phyloP scores from a whole-genome alignment of 148 eudicot species.

The Pouteria glomerata region DNA sequence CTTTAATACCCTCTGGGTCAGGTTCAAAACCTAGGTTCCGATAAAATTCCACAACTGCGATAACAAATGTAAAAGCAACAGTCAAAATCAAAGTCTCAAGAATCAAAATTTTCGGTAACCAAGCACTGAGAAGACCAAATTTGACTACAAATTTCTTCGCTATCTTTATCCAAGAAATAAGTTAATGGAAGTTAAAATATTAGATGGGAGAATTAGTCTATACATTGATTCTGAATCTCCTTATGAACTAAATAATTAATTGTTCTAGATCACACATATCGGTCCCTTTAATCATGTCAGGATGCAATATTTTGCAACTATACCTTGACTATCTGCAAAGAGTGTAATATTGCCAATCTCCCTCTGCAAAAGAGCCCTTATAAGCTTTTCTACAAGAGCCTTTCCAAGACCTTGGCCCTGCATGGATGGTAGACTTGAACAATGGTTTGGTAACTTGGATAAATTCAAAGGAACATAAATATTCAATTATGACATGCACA shows the following conservation, averaged over 20 bases:
- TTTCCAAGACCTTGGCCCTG: slow-evolving; percentile 98
- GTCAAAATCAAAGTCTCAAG: not conserved
- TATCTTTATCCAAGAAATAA: too few relatives aligned
- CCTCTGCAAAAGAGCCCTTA: slow-evolving; percentile 85
- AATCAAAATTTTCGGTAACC: not conserved
- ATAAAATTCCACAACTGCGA: slow-evolving; percentile 93
- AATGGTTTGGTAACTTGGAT: not conserved
- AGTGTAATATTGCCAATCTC: slow-evolving; percentile 93
- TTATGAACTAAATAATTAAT: not conserved
- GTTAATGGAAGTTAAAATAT: not conserved
- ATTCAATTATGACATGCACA: not conserved
- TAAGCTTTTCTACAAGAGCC: slow-evolving; percentile 87
- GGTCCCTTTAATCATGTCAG: not conserved
- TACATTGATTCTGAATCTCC: not conserved
- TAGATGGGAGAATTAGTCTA: not conserved
- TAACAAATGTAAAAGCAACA: not conserved
- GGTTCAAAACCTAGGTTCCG: slow-evolving; percentile 78
- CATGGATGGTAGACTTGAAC: slow-evolving; percentile 1
- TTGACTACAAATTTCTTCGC: not conserved
- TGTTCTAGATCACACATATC: not conserved
- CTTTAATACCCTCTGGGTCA: slow-evolving; percentile 97
- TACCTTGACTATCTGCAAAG: slow-evolving; percentile 94
- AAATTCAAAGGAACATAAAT: not conserved
- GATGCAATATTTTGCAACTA: not conserved
- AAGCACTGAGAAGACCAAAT: not conserved